phyloP scores from a whole-genome alignment of 257 asterid genomes.

The Solanum clarkiae region DNA sequence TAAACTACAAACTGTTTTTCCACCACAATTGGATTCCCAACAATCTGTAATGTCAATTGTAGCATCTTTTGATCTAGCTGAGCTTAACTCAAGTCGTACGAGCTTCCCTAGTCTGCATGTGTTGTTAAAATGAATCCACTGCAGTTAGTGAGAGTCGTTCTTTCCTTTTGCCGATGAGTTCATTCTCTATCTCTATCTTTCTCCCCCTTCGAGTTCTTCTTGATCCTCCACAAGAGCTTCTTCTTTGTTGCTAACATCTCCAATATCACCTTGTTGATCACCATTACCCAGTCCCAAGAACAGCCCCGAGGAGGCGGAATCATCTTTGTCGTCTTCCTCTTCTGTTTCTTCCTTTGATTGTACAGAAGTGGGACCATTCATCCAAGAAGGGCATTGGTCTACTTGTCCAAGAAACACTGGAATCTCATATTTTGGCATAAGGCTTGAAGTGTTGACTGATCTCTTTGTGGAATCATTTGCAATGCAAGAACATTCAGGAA shows the following conservation, averaged over 20 bases:
- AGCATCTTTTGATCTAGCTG: neutral
- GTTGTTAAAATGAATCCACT: neutral
- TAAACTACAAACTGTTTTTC: neutral
- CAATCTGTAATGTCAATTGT: neutral
- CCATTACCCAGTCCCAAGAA: conserved; percentile 42
- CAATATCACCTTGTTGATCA: conserved; percentile 36
- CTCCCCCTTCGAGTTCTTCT: conserved; percentile 92
- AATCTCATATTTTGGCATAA: conserved; percentile 18
- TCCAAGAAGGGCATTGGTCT: conserved; percentile 67
- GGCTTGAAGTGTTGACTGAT: conserved; percentile 20
- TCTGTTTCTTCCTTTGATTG: conserved; percentile 30
- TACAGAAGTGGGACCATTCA: conserved; percentile 17
- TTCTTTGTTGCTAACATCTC: conserved; percentile 55
- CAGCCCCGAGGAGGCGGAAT: conserved; percentile 32
- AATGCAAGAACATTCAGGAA: conserved; percentile 77
- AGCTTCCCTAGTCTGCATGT: neutral
- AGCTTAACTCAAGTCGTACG: neutral
- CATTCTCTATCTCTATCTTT: conserved; percentile 29
- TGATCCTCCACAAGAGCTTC: conserved; percentile 84
- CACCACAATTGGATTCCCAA: neutral
- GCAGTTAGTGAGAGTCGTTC: neutral
- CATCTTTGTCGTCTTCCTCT: conserved; percentile 50
- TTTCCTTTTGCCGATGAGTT: neutral
- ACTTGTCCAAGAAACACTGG: conserved; percentile 22
- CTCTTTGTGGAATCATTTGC: conserved; percentile 9